Evolutionary conservation across 768 basidiomycete genomes (phyloP), one percentile per base, ranked within the genome.

Genomic region (Auricularia sp.): DNA sequence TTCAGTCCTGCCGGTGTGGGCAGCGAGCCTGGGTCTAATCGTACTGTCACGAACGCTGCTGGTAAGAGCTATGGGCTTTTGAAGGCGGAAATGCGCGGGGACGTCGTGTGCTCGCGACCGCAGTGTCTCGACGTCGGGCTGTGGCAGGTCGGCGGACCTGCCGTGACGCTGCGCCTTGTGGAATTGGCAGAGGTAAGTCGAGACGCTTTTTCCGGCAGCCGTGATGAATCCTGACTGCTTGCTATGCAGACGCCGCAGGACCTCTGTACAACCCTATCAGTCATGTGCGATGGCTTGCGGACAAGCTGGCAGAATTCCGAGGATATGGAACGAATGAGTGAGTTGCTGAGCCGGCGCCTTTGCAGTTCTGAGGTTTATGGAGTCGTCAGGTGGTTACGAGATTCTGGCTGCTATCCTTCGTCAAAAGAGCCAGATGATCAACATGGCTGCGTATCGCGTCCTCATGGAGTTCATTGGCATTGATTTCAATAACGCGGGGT

Each of bases 291-390:
- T 69, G 84, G 89, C 2, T 73, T 97, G 56, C 84, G 84, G 68
- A 87, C 89, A 68, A 90, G 85, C 69, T 98, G 95, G 95, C 85
- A 91, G 70, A 93, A 92, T 70, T 94, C 91, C 42, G 94, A 95
- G 71, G 95, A 97, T 69, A 93, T 95, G 88, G 94, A 96, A 71
- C 80, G 88, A 39, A 76, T 94, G 63, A 85, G 93, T 94, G 69
- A 70, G 88, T 79, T 51, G 16, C n/a, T 18, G 37, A 61, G 4
- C 44, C 29, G 29, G 62, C 35, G 4, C 61, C 63, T 61, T 8
- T 67, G n/a, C 29, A 33, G 21, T 33, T 16, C 65, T n/a, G 35
- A 18, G 21, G 59, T 51, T 54, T 29, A 62, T 35, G 16, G 61
- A 51, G n/a, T 10, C 18, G 36, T 3, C 68, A 94, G 92, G 87